phyloP scores from a whole-genome alignment of 2,329 filamentous ascomycete genomes.

The Xylaria digitata region DNA sequence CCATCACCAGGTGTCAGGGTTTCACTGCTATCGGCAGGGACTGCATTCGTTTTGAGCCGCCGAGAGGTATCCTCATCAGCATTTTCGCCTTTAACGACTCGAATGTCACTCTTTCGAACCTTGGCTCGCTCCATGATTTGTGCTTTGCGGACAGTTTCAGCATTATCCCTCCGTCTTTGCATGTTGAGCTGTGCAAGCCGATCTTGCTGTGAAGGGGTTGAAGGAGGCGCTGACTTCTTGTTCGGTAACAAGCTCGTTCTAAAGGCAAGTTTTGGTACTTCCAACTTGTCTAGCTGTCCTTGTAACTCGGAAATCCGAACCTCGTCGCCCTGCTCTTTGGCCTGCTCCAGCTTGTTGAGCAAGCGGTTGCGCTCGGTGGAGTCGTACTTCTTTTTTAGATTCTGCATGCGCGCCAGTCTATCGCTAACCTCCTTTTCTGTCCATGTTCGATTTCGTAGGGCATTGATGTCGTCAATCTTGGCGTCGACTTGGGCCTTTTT shows the following conservation, averaged over 20 bases:
- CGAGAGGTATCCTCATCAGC: conserved; percentile 69
- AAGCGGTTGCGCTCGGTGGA: conserved; percentile 76
- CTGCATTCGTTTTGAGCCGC: conserved; percentile 71
- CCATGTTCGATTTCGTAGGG: conserved; percentile 81
- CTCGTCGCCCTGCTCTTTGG: conserved; percentile 71
- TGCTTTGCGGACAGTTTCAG: conserved; percentile 90
- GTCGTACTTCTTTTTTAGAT: conserved; percentile 73
- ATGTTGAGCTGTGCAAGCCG: conserved; percentile 85
- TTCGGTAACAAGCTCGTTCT: conserved; percentile 69
- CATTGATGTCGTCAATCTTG: conserved; percentile 85
- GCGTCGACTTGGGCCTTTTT: conserved; percentile 74
- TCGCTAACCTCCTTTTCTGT: conserved; percentile 84
- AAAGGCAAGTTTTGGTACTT: conserved; percentile 78
- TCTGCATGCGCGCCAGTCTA: conserved; percentile 78
- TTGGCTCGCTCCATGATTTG: conserved; percentile 82
- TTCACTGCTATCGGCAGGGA: conserved; percentile 61
- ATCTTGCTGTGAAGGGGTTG: conserved; percentile 76
- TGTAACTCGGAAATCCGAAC: conserved; percentile 66
- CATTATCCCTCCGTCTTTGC: conserved; percentile 84
- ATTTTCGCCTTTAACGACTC: conserved; percentile 71
- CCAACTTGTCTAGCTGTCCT: conserved; percentile 70
- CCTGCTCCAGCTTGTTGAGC: conserved; percentile 72
- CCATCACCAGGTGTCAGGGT: conserved; percentile 64
- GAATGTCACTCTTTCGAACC: conserved; percentile 69
- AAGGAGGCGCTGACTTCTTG: conserved; percentile 63